phyloP scores from a whole-genome alignment of 2,329 filamentous ascomycete genomes.

The Venturia effusa region DNA sequence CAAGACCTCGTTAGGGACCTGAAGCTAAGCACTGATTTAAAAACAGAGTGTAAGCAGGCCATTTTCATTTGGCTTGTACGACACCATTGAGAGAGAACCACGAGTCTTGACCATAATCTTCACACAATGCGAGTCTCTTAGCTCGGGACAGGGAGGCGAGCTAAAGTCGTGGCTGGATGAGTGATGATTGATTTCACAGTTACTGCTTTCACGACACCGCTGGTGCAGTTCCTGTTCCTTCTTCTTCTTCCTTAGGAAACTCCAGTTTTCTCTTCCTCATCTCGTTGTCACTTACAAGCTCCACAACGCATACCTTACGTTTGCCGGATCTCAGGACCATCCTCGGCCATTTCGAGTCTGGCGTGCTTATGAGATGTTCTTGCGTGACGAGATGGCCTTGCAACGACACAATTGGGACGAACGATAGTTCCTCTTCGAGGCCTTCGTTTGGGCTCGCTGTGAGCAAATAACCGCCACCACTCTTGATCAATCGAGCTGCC shows the following conservation, averaged over 20 bases:
- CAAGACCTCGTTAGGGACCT: too few species aligned
- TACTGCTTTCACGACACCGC: background rate
- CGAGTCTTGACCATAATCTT: too few species aligned
- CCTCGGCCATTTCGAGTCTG: background rate
- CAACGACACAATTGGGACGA: background rate
- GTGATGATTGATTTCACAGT: background rate
- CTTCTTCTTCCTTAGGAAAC: background rate
- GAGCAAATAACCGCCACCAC: conserved; percentile 23
- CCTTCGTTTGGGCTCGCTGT: background rate
- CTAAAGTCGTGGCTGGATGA: too few species aligned
- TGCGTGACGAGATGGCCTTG: background rate
- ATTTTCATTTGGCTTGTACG: too few species aligned
- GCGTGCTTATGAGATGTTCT: background rate
- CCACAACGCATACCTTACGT: background rate
- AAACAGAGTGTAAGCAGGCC: too few species aligned
- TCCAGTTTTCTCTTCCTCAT: background rate
- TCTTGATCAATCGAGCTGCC: conserved; percentile 20
- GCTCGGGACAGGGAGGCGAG: too few species aligned
- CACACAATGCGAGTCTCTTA: too few species aligned
- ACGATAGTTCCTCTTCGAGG: background rate
- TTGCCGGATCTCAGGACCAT: background rate
- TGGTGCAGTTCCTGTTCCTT: background rate
- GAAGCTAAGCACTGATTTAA: too few species aligned
- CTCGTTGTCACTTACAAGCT: background rate
- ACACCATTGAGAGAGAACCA: too few species aligned